phyloP scores from a whole-genome alignment of 73 alveolate species.

The Tetrahymena borealis region DNA sequence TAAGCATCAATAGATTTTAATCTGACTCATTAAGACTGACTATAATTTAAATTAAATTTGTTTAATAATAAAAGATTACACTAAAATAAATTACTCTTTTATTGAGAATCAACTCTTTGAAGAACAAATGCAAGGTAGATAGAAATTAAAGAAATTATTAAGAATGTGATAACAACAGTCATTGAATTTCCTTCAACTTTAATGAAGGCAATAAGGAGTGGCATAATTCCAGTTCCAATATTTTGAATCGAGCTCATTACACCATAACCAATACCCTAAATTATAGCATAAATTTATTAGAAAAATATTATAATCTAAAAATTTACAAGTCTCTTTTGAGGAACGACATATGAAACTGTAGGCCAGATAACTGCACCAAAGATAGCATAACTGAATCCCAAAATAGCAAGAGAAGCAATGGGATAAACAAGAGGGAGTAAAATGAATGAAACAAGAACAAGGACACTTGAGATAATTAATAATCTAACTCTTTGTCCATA shows the following conservation, averaged over 20 bases:
- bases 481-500: constrained; percentile 27
- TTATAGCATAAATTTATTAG: neutral
- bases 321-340: constrained; percentile 14
- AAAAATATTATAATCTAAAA: neutral
- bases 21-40: neutral
- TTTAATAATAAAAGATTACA: neutral
- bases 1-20: neutral
- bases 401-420: neutral
- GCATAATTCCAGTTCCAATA: constrained; percentile 31
- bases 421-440: constrained; percentile 20
- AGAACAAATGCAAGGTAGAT: neutral
- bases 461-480: neutral
- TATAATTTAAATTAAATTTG: neutral
- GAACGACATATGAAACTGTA: constrained; percentile 25
- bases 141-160: constrained; percentile 3
- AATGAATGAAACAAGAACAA: constrained; percentile 3
- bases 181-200: constrained; percentile 18
- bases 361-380: constrained; percentile 42
- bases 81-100: neutral
- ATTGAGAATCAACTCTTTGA: neutral
- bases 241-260: constrained; percentile 36
- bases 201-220: constrained; percentile 33
- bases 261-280: constrained; percentile 42
- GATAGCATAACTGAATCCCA: constrained; percentile 35
- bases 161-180: constrained; percentile 29